Percentiles rank a stretch among this genome's conserved stretches.
phyloP scores from a whole-genome alignment of 2,329 filamentous ascomycete species.

The Alternaria dauci region DNA sequence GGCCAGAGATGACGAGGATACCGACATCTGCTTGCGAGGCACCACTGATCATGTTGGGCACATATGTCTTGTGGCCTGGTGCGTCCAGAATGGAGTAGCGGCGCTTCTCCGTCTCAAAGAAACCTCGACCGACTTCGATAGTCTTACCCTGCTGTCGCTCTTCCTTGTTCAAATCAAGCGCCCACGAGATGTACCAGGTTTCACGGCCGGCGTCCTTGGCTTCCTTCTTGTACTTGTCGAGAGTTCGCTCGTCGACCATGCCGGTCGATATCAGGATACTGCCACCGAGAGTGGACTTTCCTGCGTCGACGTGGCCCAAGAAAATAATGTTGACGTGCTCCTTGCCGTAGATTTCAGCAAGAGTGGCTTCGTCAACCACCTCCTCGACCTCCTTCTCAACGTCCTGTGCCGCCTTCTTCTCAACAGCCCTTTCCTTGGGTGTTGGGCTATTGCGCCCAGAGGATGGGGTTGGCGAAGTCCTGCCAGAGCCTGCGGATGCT shows the following conservation, averaged over 20 bases:
- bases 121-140: conserved; percentile 93
- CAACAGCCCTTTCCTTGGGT: conserved; percentile 55
- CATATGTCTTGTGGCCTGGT: conserved; percentile 96
- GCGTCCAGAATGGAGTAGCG: conserved; percentile 97
- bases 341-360: conserved; percentile 97
- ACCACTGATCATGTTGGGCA: conserved; percentile 97
- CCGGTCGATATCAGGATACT: conserved; percentile 92
- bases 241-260: conserved; percentile 98
- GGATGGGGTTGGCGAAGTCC: conserved; percentile 80
- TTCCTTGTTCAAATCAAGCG: conserved; percentile 94
- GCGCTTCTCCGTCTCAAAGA: conserved; percentile 92
- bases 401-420: conserved; percentile 81
- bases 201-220: conserved; percentile 96
- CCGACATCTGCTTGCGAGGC: conserved; percentile 72
- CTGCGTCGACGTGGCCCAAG: conserved; percentile 97
- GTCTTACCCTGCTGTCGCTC: conserved; percentile 97
- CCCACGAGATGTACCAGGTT: conserved; percentile 99
- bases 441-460: conserved; percentile 85
- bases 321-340: conserved; percentile 95
- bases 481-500: conserved; percentile 64
- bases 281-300: conserved; percentile 95
- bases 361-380: conserved; percentile 80
- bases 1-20: conserved; percentile 92
- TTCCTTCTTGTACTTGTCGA: conserved; percentile 92
- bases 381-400: conserved; percentile 83